A percentile compares a stretch with the other conserved stretches of the same genome.
These are phyloP conservation scores for Blastobotrys proliferans DNA, from an alignment of 1,139 yeast species.

Conservation along the genomic window DNA sequence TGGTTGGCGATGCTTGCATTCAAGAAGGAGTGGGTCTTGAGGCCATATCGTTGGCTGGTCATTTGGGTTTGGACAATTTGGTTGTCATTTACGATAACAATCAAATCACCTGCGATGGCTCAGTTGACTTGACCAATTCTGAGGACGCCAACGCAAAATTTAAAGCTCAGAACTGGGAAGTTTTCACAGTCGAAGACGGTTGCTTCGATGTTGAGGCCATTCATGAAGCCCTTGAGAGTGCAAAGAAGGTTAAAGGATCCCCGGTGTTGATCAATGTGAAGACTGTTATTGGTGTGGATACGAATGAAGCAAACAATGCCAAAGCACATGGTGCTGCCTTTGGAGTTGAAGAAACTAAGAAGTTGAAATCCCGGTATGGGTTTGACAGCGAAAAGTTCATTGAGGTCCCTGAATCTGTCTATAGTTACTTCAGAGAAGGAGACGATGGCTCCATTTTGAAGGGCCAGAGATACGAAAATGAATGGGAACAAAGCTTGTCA, in stretches of 20 bases:
- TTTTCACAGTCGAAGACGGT: conserved; percentile 14
- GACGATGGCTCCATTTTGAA: too few species aligned
- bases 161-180: conserved; percentile 24
- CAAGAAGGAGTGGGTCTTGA: conserved; percentile 41
- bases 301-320: conserved; percentile 31
- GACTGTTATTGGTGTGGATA: conserved; percentile 36
- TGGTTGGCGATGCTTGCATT: conserved; percentile 41
- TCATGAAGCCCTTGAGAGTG: conserved; percentile 28
- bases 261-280: conserved; percentile 37
- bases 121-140: conserved; percentile 32
- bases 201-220: conserved; percentile 21
- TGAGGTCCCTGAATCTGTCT: conserved; percentile 73
- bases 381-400: conserved; percentile 67
- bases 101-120: conserved; percentile 38
- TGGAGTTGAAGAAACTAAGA: conserved; percentile 78
- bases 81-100: conserved; percentile 39
- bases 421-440: conserved; percentile 54
- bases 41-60: conserved; percentile 40
- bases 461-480: conserved; percentile 54
- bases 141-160: conserved; percentile 36
- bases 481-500: conserved; percentile 60
- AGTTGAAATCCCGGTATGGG: conserved; percentile 78
- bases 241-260: conserved; percentile 28
- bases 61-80: conserved; percentile 36
- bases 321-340: conserved; percentile 52